Conservation (phyloP, 495 filamentous ascomycete species). For the Penicillium daleae region DNA sequence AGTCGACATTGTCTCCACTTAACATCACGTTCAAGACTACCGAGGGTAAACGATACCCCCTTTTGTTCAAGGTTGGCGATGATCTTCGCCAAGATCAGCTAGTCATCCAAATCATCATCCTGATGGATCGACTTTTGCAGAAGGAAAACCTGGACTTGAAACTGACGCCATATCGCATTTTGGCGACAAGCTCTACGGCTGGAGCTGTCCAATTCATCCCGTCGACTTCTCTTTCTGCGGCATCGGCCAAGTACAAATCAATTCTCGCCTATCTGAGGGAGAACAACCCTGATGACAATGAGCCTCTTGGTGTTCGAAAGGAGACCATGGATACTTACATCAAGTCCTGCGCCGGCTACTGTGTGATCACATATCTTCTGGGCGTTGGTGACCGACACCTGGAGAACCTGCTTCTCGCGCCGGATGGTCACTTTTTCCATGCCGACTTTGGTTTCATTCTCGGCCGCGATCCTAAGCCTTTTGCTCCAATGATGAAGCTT, state of each 20-base stretch:
- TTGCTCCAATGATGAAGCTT: slow-evolving; percentile 95
- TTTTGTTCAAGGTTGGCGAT: slow-evolving; percentile 97
- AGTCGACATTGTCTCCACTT: slow-evolving; percentile 88
- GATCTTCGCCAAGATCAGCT: slow-evolving; percentile 97
- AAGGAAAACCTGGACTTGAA: slow-evolving; percentile 98
- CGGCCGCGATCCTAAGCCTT: slow-evolving; percentile 95
- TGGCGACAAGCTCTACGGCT: slow-evolving; percentile 86
- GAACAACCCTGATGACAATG: slow-evolving; percentile 85
- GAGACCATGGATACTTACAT: slow-evolving; percentile 95
- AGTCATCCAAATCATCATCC: slow-evolving; percentile 95
- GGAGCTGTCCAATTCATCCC: slow-evolving; percentile 92
- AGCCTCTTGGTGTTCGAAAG: slow-evolving; percentile 84
- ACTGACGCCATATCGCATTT: slow-evolving; percentile 91
- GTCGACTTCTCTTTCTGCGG: slow-evolving; percentile 78
- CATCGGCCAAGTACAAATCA: slow-evolving; percentile 79
- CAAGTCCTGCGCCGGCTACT: slow-evolving; percentile 96
- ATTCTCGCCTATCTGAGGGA: slow-evolving; percentile 84
- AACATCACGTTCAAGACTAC: slow-evolving; percentile 88
- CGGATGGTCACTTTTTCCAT: slow-evolving; percentile 95
- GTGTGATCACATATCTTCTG: slow-evolving; percentile 98
- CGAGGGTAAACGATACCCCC: slow-evolving; percentile 75
- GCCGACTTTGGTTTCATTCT: slow-evolving; percentile 98
- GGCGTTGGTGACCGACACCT: slow-evolving; percentile 96
- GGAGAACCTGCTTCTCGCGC: slow-evolving; percentile 90
- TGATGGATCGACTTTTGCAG: slow-evolving; percentile 95